Evolutionary conservation across 257 asterid genomes (phyloP).

Genomic region (Plantago ovata): DNA sequence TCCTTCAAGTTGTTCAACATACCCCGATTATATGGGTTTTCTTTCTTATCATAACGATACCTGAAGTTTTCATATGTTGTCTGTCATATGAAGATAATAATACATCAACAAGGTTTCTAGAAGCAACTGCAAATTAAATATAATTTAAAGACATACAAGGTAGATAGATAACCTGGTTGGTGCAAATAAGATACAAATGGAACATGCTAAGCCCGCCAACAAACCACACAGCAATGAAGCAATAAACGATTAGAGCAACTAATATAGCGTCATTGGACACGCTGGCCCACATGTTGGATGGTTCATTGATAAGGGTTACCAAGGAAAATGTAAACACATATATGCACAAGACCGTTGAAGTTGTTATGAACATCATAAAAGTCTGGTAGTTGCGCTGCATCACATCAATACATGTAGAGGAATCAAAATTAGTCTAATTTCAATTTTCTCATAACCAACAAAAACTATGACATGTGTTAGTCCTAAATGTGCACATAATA

Average conservation of each 20-base stretch:
- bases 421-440: constrained; percentile 15
- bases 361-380: constrained; percentile 76
- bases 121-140: neutral
- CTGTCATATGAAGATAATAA: constrained; percentile 35
- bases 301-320: constrained; percentile 39
- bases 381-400: constrained; percentile 86
- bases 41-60: constrained; percentile 62
- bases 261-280: constrained; percentile 59
- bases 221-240: constrained; percentile 84
- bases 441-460: neutral
- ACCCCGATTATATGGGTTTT: constrained; percentile 88
- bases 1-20: constrained; percentile 56
- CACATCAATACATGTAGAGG: neutral
- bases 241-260: constrained; percentile 59
- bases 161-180: constrained; percentile 43
- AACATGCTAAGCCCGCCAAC: constrained; percentile 83
- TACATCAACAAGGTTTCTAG: neutral
- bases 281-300: constrained; percentile 48
- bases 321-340: constrained; percentile 64
- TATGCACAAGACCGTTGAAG: constrained; percentile 66
- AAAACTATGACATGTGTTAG: neutral
- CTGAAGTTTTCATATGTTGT: constrained; percentile 96
- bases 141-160: neutral
- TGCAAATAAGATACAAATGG: constrained; percentile 78
- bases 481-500: too few species aligned